Percentiles rank a stretch among this genome's conserved stretches.
These are phyloP conservation scores for Apostasia shenzhenica DNA, from an alignment of 106 monocot genomes.

Conservation along the genomic window DNA sequence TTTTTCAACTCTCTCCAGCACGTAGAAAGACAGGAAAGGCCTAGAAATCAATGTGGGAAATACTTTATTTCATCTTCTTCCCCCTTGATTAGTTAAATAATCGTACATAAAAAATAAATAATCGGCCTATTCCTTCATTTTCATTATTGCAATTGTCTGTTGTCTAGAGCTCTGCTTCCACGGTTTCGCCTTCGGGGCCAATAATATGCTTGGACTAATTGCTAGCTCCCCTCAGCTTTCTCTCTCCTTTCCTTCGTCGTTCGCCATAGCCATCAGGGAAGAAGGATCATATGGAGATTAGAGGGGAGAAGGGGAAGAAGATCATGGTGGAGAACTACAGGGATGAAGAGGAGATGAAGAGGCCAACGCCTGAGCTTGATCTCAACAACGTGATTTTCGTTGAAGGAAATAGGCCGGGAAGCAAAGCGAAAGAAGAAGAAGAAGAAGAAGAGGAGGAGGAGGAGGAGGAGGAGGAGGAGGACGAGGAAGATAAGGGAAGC, in stretches of 20 bases:
- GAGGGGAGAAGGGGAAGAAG: slow-evolving; percentile 38
- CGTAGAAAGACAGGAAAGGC: too few relatives aligned
- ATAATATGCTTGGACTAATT: neutral
- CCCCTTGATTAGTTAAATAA: too few relatives aligned
- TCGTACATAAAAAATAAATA: too few relatives aligned
- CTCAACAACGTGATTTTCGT: slow-evolving; percentile 41
- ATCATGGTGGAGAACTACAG: slow-evolving; percentile 32
- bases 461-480: slow-evolving; percentile 12
- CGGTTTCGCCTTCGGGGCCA: neutral
- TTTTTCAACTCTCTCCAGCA: too few relatives aligned
- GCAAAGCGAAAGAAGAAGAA: slow-evolving; percentile 7
- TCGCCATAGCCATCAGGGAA: slow-evolving; percentile 4
- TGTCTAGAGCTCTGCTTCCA: neutral
- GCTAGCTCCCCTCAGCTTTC: slow-evolving; percentile 7
- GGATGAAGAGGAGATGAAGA: slow-evolving; percentile 13
- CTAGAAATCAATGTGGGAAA: too few relatives aligned
- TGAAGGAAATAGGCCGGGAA: neutral
- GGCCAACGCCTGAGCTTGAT: slow-evolving; percentile 26
- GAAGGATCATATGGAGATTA: slow-evolving; percentile 22
- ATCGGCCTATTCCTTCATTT: too few relatives aligned
- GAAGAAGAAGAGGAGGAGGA: slow-evolving; percentile 7
- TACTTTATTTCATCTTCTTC: too few relatives aligned
- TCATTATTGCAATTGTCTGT: too few relatives aligned
- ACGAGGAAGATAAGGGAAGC: slow-evolving; percentile 41
- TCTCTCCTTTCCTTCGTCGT: neutral